Base-by-base conservation (phyloP, 805 yeast species). In the Priceomyces medius region DNA sequence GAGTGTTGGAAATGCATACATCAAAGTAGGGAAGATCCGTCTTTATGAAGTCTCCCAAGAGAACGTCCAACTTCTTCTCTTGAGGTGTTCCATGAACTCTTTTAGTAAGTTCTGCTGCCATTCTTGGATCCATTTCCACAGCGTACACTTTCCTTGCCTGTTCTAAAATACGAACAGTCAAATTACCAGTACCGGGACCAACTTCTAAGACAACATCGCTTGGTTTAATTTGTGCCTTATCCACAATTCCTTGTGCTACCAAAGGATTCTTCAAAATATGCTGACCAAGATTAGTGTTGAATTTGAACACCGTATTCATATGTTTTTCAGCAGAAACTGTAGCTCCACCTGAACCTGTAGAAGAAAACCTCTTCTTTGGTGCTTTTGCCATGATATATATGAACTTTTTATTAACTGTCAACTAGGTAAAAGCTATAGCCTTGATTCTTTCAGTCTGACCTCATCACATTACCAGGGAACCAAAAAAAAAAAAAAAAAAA, bases 141-240 rank as follows among this genome's bases (percentile, higher is more conserved):
- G 98, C 99, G 36, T 88, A 78, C n/a, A 91, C 97, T 54, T 88
- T 89, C 43, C 87, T 76, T 0, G 97, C 98, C 62, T 89, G 85
- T 54, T 91, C 97, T 41, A 93, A 66, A 27, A 93, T 93, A 47
- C 95, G 76, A 27, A 91, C 95, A 0, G 99, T 93, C 66, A 93
- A 74, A 57, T 93, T 93, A 71, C 99, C 99, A 0, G 99, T 93
- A 80, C 99, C 99, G 2, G 99, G 99, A 55, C 99, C 99, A 39
- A 93, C 96, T 70, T 93, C 99, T 31, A 93, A 72, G 1, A 93
- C 98, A 6, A 81, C 80, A 59, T 93, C 99, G 21, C 95, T 83
- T 2, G 98, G 97, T 55, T 81, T 85, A 41, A 93, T 85, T 28
- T 81, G 85, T 1, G 99, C 98, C 58, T 91, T 91, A 61, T 93